Percentiles rank a stretch among this genome's conserved stretches.
phyloP scores from a whole-genome alignment of 2,329 filamentous ascomycete genomes.

The Colletotrichum eremochloae region DNA sequence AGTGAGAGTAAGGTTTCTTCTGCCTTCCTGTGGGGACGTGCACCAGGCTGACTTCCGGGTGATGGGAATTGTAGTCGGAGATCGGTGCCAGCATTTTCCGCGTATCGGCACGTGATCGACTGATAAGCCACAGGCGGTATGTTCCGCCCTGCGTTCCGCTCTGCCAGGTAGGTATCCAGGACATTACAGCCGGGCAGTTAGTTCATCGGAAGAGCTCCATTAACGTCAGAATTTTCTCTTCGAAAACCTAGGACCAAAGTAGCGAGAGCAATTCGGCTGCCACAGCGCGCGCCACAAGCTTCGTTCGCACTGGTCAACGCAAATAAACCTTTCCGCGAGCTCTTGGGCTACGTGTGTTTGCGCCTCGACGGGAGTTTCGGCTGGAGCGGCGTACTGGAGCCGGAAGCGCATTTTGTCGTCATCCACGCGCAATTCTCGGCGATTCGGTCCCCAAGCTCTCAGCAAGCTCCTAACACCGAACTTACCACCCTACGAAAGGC shows the following conservation, averaged over 20 bases:
- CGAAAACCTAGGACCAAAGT: conserved; percentile 11
- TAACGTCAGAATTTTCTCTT: conserved; percentile 36
- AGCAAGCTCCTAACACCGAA: conserved; percentile 28
- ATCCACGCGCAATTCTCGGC: conserved; percentile 31
- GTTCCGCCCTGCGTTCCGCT: conserved; percentile 12
- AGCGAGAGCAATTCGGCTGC: conserved; percentile 10
- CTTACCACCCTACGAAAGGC: conserved; percentile 4
- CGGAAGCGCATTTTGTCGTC: conserved; percentile 17
- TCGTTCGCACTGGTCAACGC: conserved; percentile 10
- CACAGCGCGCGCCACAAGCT: conserved; percentile 32
- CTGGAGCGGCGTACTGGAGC: conserved; percentile 14
- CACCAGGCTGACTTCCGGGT: conserved; percentile 12
- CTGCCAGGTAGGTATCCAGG: conserved; percentile 23
- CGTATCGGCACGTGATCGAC: neutral
- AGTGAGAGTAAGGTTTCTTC: conserved; percentile 17
- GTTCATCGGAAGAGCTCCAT: conserved; percentile 38
- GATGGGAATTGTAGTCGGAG: conserved; percentile 8
- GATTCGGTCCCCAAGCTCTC: conserved; percentile 33
- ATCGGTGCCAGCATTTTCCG: conserved; percentile 26
- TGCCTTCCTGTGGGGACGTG: neutral
- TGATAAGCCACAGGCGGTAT: conserved; percentile 10
- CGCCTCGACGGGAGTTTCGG: conserved; percentile 17
- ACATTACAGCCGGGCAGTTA: conserved; percentile 21
- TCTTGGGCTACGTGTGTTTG: conserved; percentile 9
- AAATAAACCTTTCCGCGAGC: conserved; percentile 7